These are phyloP conservation scores for Pseudozyma tsukubaensis DNA, from an alignment of 1,284 basidiomycete genomes.

Conservation along the genomic window DNA sequence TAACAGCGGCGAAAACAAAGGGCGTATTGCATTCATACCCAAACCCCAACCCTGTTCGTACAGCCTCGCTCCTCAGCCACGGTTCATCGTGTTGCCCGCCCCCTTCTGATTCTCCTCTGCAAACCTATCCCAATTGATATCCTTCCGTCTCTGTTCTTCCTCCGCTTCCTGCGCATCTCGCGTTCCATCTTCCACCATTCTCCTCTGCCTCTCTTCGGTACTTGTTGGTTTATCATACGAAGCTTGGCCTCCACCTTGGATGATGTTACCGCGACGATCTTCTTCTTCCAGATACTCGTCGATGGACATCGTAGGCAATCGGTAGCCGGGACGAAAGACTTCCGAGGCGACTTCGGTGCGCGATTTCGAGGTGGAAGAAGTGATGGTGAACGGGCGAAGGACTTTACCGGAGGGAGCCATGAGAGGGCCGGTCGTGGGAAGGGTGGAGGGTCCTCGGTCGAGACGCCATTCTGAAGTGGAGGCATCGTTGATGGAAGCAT, in stretches of 20 bases:
- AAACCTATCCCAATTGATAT: slow-evolving; percentile 60
- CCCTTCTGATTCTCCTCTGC: slow-evolving; percentile 72
- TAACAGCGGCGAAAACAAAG: too few relatives aligned
- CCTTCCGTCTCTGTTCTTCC: slow-evolving; percentile 71
- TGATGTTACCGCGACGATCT: slow-evolving; percentile 82
- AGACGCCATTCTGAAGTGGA: slow-evolving; percentile 52
- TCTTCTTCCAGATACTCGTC: slow-evolving; percentile 95
- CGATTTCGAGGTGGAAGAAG: slow-evolving; percentile 9
- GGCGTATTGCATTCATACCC: too few relatives aligned
- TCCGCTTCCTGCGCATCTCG: slow-evolving; percentile 76
- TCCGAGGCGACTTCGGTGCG: slow-evolving; percentile 76
- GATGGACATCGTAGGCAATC: slow-evolving; percentile 93
- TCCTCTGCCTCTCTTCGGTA: slow-evolving; percentile 70
- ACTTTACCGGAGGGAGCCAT: slow-evolving; percentile 59
- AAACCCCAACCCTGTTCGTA: too few relatives aligned
- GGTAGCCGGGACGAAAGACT: slow-evolving; percentile 87
- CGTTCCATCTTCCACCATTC: slow-evolving; percentile 82
- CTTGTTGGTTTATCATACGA: slow-evolving; percentile 34
- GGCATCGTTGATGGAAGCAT: background rate
- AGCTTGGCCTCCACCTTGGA: slow-evolving; percentile 77
- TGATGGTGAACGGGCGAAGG: slow-evolving; percentile 64
- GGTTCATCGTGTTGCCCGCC: slow-evolving; percentile 93
- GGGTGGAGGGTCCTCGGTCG: slow-evolving; percentile 24
- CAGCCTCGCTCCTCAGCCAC: slow-evolving; percentile 73
- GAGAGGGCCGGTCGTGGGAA: slow-evolving; percentile 48